A percentile compares a stretch with the other conserved stretches of the same genome.
These are phyloP conservation scores for Leishmania mexicana DNA, from an alignment of 208 protist genomes.

Conservation along the genomic window DNA sequence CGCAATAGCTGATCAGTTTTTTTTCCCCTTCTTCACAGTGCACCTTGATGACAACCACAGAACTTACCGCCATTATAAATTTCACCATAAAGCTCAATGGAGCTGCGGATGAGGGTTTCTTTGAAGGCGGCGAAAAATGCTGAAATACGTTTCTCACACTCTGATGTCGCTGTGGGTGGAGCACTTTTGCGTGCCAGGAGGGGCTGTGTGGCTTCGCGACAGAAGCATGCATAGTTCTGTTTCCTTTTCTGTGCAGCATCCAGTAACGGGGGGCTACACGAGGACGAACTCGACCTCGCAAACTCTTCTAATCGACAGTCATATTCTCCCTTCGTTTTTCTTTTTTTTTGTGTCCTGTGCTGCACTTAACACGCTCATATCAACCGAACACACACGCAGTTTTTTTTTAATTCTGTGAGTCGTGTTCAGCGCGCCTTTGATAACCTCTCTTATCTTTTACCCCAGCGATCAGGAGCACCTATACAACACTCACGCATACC, in stretches of 20 bases:
- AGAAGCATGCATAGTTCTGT: neutral
- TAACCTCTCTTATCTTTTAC: neutral
- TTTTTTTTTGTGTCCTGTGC: neutral
- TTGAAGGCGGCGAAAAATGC: neutral
- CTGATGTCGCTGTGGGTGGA: neutral
- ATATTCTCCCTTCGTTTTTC: neutral
- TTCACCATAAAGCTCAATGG: neutral
- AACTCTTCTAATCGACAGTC: neutral
- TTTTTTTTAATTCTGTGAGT: neutral
- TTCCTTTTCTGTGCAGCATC: slow-evolving; percentile 3
- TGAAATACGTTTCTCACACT: neutral
- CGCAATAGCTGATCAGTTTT: neutral
- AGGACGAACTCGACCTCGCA: neutral
- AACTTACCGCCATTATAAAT: neutral
- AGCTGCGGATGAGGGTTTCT: neutral
- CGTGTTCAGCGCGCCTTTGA: too few relatives aligned
- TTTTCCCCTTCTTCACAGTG: neutral
- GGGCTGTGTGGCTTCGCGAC: neutral
- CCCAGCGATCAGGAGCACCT: neutral
- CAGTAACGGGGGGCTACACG: neutral
- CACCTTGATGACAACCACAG: neutral
- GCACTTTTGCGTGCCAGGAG: neutral
- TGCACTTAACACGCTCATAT: neutral
- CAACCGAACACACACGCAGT: neutral
- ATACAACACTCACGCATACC: neutral